These are phyloP conservation scores for Umbelopsis sp. DNA, from an alignment of 192 early-diverging fungal genomes.

Conservation along the genomic window DNA sequence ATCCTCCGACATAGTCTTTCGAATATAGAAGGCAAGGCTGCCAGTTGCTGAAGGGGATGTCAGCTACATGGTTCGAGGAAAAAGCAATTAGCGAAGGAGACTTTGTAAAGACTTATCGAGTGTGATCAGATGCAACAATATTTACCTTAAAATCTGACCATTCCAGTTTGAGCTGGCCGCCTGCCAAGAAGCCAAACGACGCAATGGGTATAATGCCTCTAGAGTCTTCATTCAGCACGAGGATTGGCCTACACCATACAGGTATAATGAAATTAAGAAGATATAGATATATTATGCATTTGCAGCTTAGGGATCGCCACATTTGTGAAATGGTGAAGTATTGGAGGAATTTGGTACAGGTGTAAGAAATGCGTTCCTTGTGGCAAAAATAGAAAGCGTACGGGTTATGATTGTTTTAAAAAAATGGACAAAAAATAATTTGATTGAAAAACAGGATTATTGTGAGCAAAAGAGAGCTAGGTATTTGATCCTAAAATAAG, in stretches of 20 bases:
- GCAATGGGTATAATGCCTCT: conserved; percentile 40
- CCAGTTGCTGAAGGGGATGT: conserved; percentile 21
- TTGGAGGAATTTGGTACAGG: no score
- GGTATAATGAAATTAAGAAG: background rate
- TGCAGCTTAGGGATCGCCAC: background rate
- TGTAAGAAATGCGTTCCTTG: background rate
- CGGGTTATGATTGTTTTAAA: background rate
- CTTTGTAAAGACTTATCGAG: background rate
- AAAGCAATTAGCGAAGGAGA: background rate
- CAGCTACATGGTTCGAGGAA: conserved; percentile 26
- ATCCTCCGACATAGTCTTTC: conserved; percentile 10
- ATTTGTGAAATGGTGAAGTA: background rate
- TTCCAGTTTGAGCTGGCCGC: conserved; percentile 41
- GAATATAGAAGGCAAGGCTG: conserved; percentile 34
- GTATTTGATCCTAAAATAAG: background rate
- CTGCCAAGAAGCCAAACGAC: conserved; percentile 51
- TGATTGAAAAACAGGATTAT: no score
- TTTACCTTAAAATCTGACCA: conserved; percentile 40
- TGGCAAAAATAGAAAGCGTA: background rate
- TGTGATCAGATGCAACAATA: background rate
- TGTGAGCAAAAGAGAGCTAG: background rate
- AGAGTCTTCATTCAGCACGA: conserved; percentile 39
- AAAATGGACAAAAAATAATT: background rate
- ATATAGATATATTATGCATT: background rate
- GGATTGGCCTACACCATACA: conserved; percentile 30